phyloP scores from a whole-genome alignment of 2,329 filamentous ascomycete species.

The Fusarium cicatricum region DNA sequence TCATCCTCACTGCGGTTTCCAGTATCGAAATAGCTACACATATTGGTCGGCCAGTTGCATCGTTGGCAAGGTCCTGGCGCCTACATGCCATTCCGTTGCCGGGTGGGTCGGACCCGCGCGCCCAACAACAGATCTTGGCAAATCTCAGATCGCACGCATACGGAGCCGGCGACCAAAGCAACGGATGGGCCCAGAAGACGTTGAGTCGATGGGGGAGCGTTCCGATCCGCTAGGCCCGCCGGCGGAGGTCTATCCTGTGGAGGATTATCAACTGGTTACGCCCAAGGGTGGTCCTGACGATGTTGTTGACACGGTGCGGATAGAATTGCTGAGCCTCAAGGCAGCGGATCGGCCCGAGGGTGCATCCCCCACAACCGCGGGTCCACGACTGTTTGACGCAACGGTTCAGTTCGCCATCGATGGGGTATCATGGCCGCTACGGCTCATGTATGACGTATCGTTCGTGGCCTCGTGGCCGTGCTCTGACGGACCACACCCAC shows the following conservation, averaged over 20 bases:
- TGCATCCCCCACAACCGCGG: slow-evolving; percentile 33
- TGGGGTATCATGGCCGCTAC: slow-evolving; percentile 69
- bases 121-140: slow-evolving; percentile 70
- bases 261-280: slow-evolving; percentile 70
- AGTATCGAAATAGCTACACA: slow-evolving; percentile 76
- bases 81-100: slow-evolving; percentile 73
- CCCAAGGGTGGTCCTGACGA: slow-evolving; percentile 64
- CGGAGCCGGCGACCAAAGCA: slow-evolving; percentile 67
- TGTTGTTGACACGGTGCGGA: slow-evolving; percentile 70
- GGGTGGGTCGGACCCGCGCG: slow-evolving; percentile 80
- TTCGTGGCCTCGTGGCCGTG: slow-evolving; percentile 74
- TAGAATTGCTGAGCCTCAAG: slow-evolving; percentile 72
- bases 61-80: slow-evolving; percentile 77
- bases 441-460: slow-evolving; percentile 70
- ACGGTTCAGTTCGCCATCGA: slow-evolving; percentile 70
- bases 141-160: slow-evolving; percentile 75
- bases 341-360: slow-evolving; percentile 47
- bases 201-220: slow-evolving; percentile 71
- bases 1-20: slow-evolving; percentile 75
- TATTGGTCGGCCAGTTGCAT: slow-evolving; percentile 79
- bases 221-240: slow-evolving; percentile 74
- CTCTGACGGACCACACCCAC: slow-evolving; percentile 68
- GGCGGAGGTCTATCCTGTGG: slow-evolving; percentile 68
- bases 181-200: slow-evolving; percentile 64
- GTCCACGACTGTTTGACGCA: slow-evolving; percentile 65